A percentile compares a stretch with the other conserved stretches of the same genome.
Conservation (phyloP, 148 eudicot species). For the Cornus suecica region DNA sequence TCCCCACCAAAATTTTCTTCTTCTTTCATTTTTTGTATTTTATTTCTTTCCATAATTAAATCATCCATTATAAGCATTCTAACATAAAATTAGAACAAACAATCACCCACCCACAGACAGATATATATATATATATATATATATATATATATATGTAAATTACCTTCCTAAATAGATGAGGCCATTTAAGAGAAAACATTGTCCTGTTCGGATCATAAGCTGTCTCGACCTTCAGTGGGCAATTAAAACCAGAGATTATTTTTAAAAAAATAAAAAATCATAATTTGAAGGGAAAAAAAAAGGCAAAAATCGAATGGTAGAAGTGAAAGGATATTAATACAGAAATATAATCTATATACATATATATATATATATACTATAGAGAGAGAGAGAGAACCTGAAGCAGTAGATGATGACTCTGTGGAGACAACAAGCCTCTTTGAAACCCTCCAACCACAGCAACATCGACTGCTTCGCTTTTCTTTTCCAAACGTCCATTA, state of each 20-base stretch:
- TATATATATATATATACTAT: no score
- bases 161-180: constrained; percentile 90
- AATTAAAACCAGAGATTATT: neutral
- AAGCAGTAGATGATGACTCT: constrained; percentile 66
- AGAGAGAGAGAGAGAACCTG: constrained; percentile 40
- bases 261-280: no score
- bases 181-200: constrained; percentile 85
- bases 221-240: constrained; percentile 53
- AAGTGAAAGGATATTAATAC: no score
- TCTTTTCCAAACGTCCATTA: constrained; percentile 15
- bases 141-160: neutral
- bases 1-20: no score
- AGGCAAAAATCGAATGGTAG: neutral
- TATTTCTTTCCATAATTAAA: no score
- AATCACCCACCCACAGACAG: neutral
- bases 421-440: constrained; percentile 83
- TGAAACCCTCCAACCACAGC: constrained; percentile 64
- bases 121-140: neutral
- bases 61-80: no score
- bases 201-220: constrained; percentile 73
- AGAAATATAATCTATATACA: no score
- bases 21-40: no score
- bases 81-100: neutral
- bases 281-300: neutral
- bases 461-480: constrained; percentile 48